These are phyloP conservation scores for Pythium guiyangense DNA, from an alignment of 352 stramenopile species.

Conservation along the genomic window DNA sequence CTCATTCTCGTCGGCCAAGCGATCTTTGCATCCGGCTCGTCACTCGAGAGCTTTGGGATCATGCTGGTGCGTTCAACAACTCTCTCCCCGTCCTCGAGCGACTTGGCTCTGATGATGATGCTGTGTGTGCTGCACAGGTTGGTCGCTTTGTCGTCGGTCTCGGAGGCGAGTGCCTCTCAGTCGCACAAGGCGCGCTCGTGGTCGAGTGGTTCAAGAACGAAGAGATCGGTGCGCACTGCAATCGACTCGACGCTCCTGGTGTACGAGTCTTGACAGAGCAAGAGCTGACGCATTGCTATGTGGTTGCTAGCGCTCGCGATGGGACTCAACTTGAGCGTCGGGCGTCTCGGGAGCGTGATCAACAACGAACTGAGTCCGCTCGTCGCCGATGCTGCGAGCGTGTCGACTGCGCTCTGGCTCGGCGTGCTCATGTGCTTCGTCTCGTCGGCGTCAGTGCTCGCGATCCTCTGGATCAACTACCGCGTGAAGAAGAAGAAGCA, in stretches of 20 bases:
- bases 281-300: too few species aligned
- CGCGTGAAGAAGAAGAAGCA: slow-evolving; percentile 36
- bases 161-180: slow-evolving; percentile 88
- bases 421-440: slow-evolving; percentile 77
- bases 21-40: slow-evolving; percentile 85
- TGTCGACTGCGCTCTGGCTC: slow-evolving; percentile 83
- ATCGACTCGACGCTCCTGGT: too few species aligned
- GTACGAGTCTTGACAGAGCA: too few species aligned
- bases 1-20: slow-evolving; percentile 82
- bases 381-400: slow-evolving; percentile 58
- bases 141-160: slow-evolving; percentile 91
- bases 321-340: slow-evolving; percentile 89
- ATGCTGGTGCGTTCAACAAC: slow-evolving; percentile 41
- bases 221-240: slow-evolving; percentile 25
- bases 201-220: slow-evolving; percentile 92
- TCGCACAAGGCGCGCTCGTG: slow-evolving; percentile 88
- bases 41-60: slow-evolving; percentile 65
- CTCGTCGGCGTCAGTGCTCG: slow-evolving; percentile 59
- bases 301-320: slow-evolving; percentile 70
- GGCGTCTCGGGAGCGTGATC: slow-evolving; percentile 87
- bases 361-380: slow-evolving; percentile 89
- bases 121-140: slow-evolving; percentile 5
- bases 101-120: too few species aligned
- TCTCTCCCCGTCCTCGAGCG: too few species aligned
- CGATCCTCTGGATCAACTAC: slow-evolving; percentile 81